Conservation (phyloP, 2,329 filamentous ascomycete genomes). For the Penicillium sp. region DNA sequence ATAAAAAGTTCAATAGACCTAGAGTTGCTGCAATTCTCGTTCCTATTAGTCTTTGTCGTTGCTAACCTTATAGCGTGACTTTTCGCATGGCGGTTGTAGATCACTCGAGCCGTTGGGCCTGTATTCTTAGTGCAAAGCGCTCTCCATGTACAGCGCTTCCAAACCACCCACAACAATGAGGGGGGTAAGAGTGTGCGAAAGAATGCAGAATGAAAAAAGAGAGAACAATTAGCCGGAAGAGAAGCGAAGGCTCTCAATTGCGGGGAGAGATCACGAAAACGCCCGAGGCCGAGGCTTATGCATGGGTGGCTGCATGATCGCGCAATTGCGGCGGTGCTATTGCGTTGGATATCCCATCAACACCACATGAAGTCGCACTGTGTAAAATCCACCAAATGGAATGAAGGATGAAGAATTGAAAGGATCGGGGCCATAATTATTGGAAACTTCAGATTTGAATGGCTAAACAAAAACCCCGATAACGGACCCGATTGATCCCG, state of each 20-base stretch:
- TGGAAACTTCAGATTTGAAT: neutral
- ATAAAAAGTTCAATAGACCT: constrained; percentile 9
- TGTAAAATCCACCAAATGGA: neutral
- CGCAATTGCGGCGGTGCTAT: neutral
- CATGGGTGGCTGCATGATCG: constrained; percentile 5
- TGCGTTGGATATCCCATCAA: neutral
- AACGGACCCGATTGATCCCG: constrained; percentile 12
- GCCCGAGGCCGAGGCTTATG: constrained; percentile 12
- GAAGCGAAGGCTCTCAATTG: constrained; percentile 3
- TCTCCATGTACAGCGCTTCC: neutral
- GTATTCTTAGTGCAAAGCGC: neutral
- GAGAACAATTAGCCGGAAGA: neutral
- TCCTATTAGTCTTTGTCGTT: constrained; percentile 1
- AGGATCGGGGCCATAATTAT: neutral
- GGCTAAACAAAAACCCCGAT: constrained; percentile 9
- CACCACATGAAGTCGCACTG: neutral
- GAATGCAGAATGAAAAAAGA: constrained; percentile 3
- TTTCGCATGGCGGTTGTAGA: neutral
- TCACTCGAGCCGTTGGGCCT: neutral
- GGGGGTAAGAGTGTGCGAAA: neutral
- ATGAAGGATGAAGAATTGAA: neutral
- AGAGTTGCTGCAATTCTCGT: constrained; percentile 1
- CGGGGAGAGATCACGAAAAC: constrained; percentile 15
- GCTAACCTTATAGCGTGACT: neutral
- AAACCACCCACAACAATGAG: neutral